Evolutionary conservation across 192 early-diverging fungal species (phyloP).

Genomic region (Gamsiella multidivaricata): DNA sequence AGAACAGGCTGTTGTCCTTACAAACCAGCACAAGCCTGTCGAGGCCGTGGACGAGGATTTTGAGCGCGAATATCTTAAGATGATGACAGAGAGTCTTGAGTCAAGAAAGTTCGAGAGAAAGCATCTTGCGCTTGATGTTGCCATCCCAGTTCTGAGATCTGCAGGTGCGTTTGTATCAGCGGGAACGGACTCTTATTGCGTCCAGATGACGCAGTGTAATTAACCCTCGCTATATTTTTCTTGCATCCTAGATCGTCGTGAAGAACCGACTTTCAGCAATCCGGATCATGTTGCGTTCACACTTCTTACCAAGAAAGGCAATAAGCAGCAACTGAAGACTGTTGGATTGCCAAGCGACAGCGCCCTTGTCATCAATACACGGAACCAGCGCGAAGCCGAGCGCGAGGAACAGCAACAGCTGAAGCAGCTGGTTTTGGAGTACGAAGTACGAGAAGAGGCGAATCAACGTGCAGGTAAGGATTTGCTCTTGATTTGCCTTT

Average conservation of each 20-base stretch:
- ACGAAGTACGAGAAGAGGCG: constrained; percentile 82
- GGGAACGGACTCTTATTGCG: no score
- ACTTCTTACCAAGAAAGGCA: constrained; percentile 86
- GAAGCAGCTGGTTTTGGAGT: constrained; percentile 92
- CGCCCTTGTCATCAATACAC: constrained; percentile 82
- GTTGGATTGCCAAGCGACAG: constrained; percentile 86
- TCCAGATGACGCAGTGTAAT: no score
- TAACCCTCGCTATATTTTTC: not conserved
- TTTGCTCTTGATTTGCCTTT: not conserved
- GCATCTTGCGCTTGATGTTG: constrained; percentile 82
- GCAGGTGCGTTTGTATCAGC: no score
- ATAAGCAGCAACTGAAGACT: constrained; percentile 81
- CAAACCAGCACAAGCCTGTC: constrained; percentile 66
- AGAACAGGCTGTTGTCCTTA: constrained; percentile 78
- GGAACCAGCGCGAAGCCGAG: constrained; percentile 87
- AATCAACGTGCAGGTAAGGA: constrained; percentile 54
- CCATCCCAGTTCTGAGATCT: constrained; percentile 83
- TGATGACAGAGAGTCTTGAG: constrained; percentile 93
- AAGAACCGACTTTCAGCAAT: constrained; percentile 34
- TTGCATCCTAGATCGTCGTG: constrained; percentile 43
- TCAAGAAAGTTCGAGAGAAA: constrained; percentile 85
- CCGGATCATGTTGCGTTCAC: constrained; percentile 78
- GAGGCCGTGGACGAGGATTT: constrained; percentile 88
- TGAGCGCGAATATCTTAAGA: constrained; percentile 88
- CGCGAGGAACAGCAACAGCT: constrained; percentile 89